Conservation (phyloP, 169 alveolate genomes). For the Eimeria tenella region DNA sequence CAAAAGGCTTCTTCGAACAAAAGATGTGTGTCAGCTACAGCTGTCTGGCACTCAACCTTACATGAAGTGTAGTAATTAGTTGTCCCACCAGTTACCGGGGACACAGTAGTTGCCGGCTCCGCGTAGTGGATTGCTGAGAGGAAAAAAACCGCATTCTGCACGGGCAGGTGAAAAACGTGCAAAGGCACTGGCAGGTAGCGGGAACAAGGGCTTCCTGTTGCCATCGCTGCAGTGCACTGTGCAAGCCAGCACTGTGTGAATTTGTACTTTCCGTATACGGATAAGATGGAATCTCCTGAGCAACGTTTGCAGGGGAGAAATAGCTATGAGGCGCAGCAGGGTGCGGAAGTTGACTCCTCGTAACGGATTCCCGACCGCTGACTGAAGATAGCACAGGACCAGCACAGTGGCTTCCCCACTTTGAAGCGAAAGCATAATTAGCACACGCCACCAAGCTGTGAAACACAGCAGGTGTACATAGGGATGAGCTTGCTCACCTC, state of each 20-base stretch:
- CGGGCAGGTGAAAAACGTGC: background rate
- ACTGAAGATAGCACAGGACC: slow-evolving; percentile 44
- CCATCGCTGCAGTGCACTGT: background rate
- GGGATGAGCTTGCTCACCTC: slow-evolving; percentile 3
- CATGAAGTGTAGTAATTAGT: slow-evolving; percentile 60
- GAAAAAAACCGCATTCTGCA: background rate
- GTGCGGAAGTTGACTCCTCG: slow-evolving; percentile 42
- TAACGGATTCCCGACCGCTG: slow-evolving; percentile 16
- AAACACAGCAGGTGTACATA: background rate
- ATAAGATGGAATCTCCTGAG: slow-evolving; percentile 27
- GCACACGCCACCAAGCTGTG: background rate
- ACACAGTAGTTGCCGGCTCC: slow-evolving; percentile 51
- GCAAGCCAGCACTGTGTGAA: background rate
- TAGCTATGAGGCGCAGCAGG: slow-evolving; percentile 47
- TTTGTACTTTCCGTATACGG: slow-evolving; percentile 35
- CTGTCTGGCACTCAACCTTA: background rate
- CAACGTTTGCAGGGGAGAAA: slow-evolving; percentile 37
- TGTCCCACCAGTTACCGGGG: slow-evolving; percentile 45
- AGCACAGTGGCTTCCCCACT: background rate
- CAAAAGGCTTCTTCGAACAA: background rate
- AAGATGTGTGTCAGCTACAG: background rate
- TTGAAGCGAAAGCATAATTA: background rate
- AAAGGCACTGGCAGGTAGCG: background rate
- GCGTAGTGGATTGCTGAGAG: slow-evolving; percentile 55
- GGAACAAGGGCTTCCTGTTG: background rate